Percentiles rank a stretch among this genome's conserved stretches.
Conservation (phyloP, 2,329 filamentous ascomycete species). For the Phaeoacremonium minimum region DNA sequence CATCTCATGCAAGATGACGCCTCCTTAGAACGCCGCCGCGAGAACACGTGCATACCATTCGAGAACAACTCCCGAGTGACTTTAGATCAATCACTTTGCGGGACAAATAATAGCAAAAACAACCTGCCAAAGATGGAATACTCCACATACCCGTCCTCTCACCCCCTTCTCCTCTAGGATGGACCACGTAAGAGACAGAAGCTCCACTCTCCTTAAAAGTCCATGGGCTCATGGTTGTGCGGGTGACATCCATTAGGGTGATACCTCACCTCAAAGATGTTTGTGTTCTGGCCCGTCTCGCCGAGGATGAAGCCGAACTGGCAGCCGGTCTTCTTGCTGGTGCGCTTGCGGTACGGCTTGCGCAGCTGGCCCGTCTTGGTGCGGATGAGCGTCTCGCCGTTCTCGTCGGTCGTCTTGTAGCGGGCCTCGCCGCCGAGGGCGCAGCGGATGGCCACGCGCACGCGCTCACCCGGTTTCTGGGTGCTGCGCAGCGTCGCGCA, state of each 20-base stretch:
- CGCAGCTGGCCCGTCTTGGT: slow-evolving; percentile 12
- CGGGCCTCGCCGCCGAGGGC: slow-evolving; percentile 11
- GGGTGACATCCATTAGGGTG: slow-evolving; percentile 10
- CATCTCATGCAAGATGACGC: no score
- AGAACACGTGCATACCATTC: no score
- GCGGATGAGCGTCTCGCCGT: slow-evolving; percentile 10
- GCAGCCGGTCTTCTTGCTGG: slow-evolving; percentile 12
- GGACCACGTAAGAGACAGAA: no score
- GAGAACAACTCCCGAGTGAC: no score
- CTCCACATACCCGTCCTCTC: no score
- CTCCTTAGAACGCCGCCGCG: no score
- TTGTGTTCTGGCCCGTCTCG: slow-evolving; percentile 11
- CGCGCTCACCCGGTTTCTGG: slow-evolving; percentile 10
- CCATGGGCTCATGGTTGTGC: slow-evolving; percentile 11
- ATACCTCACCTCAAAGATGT: slow-evolving; percentile 11
- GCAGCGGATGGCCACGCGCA: slow-evolving; percentile 10
- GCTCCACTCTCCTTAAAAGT: slow-evolving; percentile 2
- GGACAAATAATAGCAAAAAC: no score
- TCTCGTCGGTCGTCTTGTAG: slow-evolving; percentile 11
- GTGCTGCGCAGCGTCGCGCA: slow-evolving; percentile 10
- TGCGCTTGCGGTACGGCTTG: slow-evolving; percentile 12
- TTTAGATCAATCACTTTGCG: no score
- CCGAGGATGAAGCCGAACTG: slow-evolving; percentile 12
- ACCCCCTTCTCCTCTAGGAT: no score
- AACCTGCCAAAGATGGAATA: no score